Conservation (phyloP, 495 filamentous ascomycete genomes). For the Astrocystis sublimbata region DNA sequence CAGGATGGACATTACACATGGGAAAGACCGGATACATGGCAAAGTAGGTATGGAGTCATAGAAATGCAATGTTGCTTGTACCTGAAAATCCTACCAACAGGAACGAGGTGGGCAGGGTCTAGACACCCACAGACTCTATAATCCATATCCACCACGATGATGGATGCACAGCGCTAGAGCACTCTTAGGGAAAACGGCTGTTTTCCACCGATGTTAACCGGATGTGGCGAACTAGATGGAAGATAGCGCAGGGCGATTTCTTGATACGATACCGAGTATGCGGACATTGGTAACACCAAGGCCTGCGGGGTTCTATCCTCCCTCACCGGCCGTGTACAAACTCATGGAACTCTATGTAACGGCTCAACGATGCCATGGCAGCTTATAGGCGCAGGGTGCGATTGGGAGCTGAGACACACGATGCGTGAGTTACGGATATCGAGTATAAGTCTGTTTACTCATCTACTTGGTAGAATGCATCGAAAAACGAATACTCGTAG, state of each 20-base stretch:
- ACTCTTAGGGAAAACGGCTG: not conserved
- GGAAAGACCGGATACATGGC: not conserved
- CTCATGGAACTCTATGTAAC: not conserved
- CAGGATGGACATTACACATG: too few species aligned
- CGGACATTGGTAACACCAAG: too few species aligned
- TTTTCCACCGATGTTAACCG: not conserved
- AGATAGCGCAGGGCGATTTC: not conserved
- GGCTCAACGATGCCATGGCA: not conserved
- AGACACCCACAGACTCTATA: not conserved
- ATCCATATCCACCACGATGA: not conserved
- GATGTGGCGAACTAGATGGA: not conserved
- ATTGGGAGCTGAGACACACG: not conserved
- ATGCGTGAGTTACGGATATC: too few species aligned
- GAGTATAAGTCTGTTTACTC: not conserved
- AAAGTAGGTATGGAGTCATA: too few species aligned
- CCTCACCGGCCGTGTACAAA: too few species aligned
- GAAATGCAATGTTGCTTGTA: not conserved
- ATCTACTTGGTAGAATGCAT: too few species aligned
- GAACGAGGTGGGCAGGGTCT: not conserved
- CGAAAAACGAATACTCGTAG: not conserved
- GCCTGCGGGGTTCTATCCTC: too few species aligned
- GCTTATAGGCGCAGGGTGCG: not conserved
- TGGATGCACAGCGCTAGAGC: not conserved
- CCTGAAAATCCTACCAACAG: slow-evolving; percentile 2
- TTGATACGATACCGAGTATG: too few species aligned